A percentile compares a stretch with the other conserved stretches of the same genome.
Conservation (phyloP, 164 flowering plant genomes). For the Aristolochia fimbriata region DNA sequence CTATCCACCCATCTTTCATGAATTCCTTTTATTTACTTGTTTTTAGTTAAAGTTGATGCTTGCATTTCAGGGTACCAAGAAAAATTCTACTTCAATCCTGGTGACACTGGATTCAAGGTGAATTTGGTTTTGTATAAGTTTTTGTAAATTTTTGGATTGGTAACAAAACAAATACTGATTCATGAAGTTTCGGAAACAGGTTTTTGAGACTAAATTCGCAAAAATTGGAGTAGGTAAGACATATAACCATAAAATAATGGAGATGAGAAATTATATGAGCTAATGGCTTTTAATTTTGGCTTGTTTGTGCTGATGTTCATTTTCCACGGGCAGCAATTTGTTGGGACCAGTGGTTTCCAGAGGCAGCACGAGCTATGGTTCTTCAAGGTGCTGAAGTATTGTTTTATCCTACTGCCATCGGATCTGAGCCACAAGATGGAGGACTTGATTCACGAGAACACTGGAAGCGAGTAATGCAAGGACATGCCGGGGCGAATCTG, state of each 20-base stretch:
- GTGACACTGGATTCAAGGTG: slow-evolving; percentile 98
- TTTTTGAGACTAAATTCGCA: slow-evolving; percentile 79
- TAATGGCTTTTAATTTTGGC: neutral
- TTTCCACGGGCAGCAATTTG: slow-evolving; percentile 63
- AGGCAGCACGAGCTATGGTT: slow-evolving; percentile 95
- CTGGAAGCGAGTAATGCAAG: slow-evolving; percentile 98
- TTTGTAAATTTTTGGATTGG: slow-evolving; percentile 1
- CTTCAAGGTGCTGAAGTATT: slow-evolving; percentile 97
- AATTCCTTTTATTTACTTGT: neutral
- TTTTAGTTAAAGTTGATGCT: slow-evolving; percentile 2
- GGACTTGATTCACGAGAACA: slow-evolving; percentile 94
- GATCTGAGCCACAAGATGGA: slow-evolving; percentile 92
- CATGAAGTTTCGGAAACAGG: slow-evolving; percentile 41
- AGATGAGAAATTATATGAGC: neutral
- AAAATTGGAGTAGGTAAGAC: slow-evolving; percentile 92
- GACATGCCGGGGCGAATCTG: slow-evolving; percentile 97
- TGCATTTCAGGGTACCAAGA: slow-evolving; percentile 79
- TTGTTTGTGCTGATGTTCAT: neutral
- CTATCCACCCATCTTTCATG: neutral
- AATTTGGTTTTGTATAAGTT: neutral
- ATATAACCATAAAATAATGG: neutral
- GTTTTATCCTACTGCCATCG: slow-evolving; percentile 97
- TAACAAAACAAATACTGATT: neutral
- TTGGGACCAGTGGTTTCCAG: slow-evolving; percentile 99
- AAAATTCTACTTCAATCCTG: slow-evolving; percentile 96